These are phyloP conservation scores for Tuber calosporum DNA, from an alignment of 495 filamentous ascomycete genomes.

Conservation along the genomic window DNA sequence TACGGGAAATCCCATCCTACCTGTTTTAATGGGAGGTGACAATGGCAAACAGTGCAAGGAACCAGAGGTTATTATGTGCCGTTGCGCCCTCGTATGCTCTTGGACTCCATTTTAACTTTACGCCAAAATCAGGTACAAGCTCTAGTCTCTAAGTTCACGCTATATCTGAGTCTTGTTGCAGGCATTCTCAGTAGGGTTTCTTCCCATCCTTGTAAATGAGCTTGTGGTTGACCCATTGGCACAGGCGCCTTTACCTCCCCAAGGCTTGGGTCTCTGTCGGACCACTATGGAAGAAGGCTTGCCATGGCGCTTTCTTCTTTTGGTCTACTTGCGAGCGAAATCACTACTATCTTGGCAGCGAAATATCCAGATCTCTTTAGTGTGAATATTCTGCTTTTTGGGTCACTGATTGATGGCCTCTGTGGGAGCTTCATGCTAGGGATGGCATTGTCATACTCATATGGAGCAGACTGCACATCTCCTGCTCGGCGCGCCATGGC, in stretches of 20 bases:
- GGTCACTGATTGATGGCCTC: conserved; percentile 68
- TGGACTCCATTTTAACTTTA: background rate
- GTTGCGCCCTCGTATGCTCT: background rate
- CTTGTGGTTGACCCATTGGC: background rate
- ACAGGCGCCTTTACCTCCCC: conserved; percentile 63
- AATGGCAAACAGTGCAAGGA: conserved; percentile 62
- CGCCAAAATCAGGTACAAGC: conserved; percentile 55
- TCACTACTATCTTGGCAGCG: conserved; percentile 67
- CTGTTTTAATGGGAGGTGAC: conserved; percentile 58
- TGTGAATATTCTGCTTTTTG: conserved; percentile 67
- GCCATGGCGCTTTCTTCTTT: conserved; percentile 61
- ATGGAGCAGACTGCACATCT: conserved; percentile 78
- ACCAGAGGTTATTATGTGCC: conserved; percentile 26
- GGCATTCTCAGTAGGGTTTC: conserved; percentile 53
- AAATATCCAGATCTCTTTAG: conserved; percentile 63
- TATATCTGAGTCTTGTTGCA: conserved; percentile 62
- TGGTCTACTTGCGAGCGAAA: conserved; percentile 62
- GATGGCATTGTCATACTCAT: conserved; percentile 73
- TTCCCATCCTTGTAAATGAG: conserved; percentile 33
- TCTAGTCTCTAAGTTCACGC: conserved; percentile 65
- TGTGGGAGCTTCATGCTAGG: conserved; percentile 78
- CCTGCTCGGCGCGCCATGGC: conserved; percentile 70
- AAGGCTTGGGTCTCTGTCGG: conserved; percentile 74
- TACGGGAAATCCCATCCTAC: conserved; percentile 50
- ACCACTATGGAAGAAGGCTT: conserved; percentile 72